phyloP scores from a whole-genome alignment of 139 green algal genomes.

The Limnomonas spitsbergensis region DNA sequence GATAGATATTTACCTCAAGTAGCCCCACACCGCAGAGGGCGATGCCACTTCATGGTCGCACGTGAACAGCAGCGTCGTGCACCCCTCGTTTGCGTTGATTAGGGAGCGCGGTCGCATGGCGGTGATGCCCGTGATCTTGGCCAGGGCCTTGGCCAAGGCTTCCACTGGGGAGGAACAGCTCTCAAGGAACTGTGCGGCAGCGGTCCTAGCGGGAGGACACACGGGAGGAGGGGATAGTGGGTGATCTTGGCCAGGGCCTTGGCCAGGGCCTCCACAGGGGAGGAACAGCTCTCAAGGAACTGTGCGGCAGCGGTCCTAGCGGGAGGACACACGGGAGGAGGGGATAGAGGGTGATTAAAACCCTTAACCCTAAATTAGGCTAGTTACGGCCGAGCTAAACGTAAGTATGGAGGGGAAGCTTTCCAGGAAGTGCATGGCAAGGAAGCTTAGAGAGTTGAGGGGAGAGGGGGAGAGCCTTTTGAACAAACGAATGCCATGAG shows the following conservation, averaged over 20 bases:
- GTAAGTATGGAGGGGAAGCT: too few relatives aligned
- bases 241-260: conserved; percentile 86
- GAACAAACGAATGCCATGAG: too few relatives aligned
- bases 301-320: conserved; percentile 43
- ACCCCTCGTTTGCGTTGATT: conserved; percentile 13
- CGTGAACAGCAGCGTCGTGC: not conserved
- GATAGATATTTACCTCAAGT: conserved; percentile 4
- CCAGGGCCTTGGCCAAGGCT: conserved; percentile 80
- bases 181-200: conserved; percentile 60
- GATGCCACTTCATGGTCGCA: not conserved
- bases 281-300: conserved; percentile 47
- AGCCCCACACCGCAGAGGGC: conserved; percentile 1
- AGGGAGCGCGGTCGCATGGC: not conserved
- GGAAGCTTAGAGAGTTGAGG: too few relatives aligned
- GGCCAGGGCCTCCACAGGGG: conserved; percentile 71
- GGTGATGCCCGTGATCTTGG: conserved; percentile 74
- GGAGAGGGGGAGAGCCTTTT: too few relatives aligned
- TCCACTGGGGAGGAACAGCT: conserved; percentile 44
- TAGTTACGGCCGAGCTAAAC: too few relatives aligned
- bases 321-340: conserved; percentile 6
- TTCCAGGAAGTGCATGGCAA: too few relatives aligned
- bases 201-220: conserved; percentile 30
- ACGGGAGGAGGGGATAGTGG: not conserved
- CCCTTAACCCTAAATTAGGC: too few relatives aligned
- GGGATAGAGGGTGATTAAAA: conserved; percentile 20